Evolutionary conservation across 2,329 filamentous ascomycete genomes (phyloP), one percentile per base, ranked within the genome.

Genomic region (Myrmaecium sp.): DNA sequence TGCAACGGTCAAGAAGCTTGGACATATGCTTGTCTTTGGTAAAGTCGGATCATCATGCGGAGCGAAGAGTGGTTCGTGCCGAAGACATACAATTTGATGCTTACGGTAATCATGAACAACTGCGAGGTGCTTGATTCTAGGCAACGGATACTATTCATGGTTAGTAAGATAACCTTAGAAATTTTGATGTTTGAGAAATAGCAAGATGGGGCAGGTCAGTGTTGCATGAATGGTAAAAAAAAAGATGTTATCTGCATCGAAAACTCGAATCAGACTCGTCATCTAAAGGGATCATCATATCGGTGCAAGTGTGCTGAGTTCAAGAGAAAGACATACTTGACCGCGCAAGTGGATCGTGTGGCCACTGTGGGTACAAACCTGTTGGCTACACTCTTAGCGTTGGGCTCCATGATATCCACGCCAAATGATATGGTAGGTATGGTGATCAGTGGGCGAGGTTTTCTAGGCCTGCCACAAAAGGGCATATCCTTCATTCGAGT

Each of bases 21-120:
- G 82, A 91, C 81, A 91, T 91, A 91, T 91, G 81, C 81, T 91
- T 91, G 82, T 91, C 81, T 72, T 75, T 55, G 62, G 67, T 65
- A 61, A 64, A 69, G 75, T 82, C 69, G 56, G 64, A 66, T 89
- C 80, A 89, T 89, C 81, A 89, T 71, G 45, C 42, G 55, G 52
- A 44, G 44, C 33, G 35, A 33, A 36, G 35, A 35, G 14, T 14
- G 15, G 14, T 10, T 17, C 12, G 8, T 18, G 24, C 27, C 28
- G 24, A 25, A 25, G 15, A 14, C 31, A 23, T 21, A 22, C 29
- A 23, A 28, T 34, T 22, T 20, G 26, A 11, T n/a, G n/a, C n/a
- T n/a, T n/a, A n/a, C 5, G 21, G 19, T 25, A n/a, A 23, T 11
- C 7, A 24, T 17, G 18, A 11, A 42, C 38, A 39, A 35, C 33